These are phyloP conservation scores for Chaetoscypha palmicola DNA, from an alignment of 2,329 filamentous ascomycete species.

Conservation along the genomic window DNA sequence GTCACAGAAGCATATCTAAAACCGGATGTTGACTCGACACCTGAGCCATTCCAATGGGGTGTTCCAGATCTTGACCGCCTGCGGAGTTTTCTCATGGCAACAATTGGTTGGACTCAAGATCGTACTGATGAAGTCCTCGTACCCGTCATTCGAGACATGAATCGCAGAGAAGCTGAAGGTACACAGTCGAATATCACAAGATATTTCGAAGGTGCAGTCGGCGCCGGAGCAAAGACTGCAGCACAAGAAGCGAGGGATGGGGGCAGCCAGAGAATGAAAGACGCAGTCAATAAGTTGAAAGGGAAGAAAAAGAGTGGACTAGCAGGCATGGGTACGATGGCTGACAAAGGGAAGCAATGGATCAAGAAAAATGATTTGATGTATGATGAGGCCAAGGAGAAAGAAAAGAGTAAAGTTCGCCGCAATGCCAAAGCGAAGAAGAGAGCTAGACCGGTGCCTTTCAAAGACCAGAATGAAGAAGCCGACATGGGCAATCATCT, in stretches of 20 bases:
- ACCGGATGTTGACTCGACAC: slow-evolving; percentile 75
- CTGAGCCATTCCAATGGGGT: slow-evolving; percentile 86
- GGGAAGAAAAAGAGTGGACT: slow-evolving; percentile 34
- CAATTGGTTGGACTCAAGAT: slow-evolving; percentile 88
- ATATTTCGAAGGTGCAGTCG: slow-evolving; percentile 73
- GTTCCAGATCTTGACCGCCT: slow-evolving; percentile 86
- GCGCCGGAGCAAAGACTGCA: slow-evolving; percentile 46
- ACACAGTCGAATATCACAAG: slow-evolving; percentile 96
- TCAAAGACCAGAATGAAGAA: slow-evolving; percentile 1
- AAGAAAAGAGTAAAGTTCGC: slow-evolving; percentile 15
- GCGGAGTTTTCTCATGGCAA: slow-evolving; percentile 77
- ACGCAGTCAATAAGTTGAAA: slow-evolving; percentile 62
- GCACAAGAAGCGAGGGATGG: slow-evolving; percentile 59
- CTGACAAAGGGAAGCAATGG: slow-evolving; percentile 29
- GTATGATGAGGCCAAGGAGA: slow-evolving; percentile 16
- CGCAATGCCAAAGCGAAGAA: slow-evolving; percentile 13
- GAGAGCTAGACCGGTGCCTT: slow-evolving; percentile 2
- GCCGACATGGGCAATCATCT: no score
- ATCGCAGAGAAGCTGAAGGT: slow-evolving; percentile 76
- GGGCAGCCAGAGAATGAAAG: slow-evolving; percentile 69
- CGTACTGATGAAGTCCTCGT: slow-evolving; percentile 92
- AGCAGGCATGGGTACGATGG: slow-evolving; percentile 21
- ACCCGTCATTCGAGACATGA: slow-evolving; percentile 94
- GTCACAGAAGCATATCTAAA: slow-evolving; percentile 79
- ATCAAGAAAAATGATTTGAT: slow-evolving; percentile 29